Percentiles rank a stretch among this genome's conserved stretches.
phyloP scores from a whole-genome alignment of 2,329 filamentous ascomycete genomes.

The Decorospora gaudefroyi region DNA sequence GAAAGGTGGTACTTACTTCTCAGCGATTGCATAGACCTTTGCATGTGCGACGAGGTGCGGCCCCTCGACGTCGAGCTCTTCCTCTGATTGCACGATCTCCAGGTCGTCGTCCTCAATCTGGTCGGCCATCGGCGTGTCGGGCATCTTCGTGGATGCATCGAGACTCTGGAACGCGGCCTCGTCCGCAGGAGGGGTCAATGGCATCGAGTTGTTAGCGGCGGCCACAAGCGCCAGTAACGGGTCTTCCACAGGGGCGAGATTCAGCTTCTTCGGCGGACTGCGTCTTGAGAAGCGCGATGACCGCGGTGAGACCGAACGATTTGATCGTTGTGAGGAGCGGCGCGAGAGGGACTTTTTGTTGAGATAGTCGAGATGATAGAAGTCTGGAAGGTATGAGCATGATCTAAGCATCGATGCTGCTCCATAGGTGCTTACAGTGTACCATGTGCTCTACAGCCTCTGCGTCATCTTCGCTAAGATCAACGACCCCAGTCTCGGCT shows the following conservation, averaged over 20 bases:
- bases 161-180: conserved; percentile 28
- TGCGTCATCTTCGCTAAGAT: conserved; percentile 49
- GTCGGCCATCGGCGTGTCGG: conserved; percentile 41
- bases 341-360: conserved; percentile 40
- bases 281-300: conserved; percentile 24
- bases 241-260: conserved; percentile 44
- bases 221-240: conserved; percentile 45
- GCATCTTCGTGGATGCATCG: conserved; percentile 34
- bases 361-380: conserved; percentile 51
- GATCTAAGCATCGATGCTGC: conserved; percentile 4
- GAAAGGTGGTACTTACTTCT: conserved; percentile 49
- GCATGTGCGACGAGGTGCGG: conserved; percentile 54
- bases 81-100: conserved; percentile 34
- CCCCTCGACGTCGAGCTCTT: conserved; percentile 46
- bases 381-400: conserved; percentile 40
- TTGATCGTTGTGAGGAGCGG: conserved; percentile 37
- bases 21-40: conserved; percentile 56
- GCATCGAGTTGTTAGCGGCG: conserved; percentile 29
- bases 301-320: conserved; percentile 26
- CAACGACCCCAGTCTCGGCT: conserved; percentile 45
- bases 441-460: conserved; percentile 51
- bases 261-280: conserved; percentile 34
- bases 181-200: conserved; percentile 36
- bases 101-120: conserved; percentile 42
- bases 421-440: conserved; percentile 40